Evolutionary conservation across 768 basidiomycete genomes (phyloP), one percentile per base, ranked within the genome.

Genomic region (Cystofilobasidium ferigula): DNA sequence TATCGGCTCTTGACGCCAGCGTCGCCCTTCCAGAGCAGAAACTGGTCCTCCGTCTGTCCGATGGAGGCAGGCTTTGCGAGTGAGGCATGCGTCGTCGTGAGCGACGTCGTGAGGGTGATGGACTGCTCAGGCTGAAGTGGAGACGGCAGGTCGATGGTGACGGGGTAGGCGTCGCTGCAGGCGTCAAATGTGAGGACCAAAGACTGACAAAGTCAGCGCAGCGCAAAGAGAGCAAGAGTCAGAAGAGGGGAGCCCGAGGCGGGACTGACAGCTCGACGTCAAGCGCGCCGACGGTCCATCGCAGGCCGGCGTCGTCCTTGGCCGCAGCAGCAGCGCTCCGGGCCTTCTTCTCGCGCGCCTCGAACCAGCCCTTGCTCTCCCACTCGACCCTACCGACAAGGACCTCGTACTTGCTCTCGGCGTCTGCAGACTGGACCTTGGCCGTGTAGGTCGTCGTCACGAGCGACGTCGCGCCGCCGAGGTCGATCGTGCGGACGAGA

Each of bases 381-480:
- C 70, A 71, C 26, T 71, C 67, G 26, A 61, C 63, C 20, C 70
- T 65, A 5, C 69, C 69, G 30, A 76, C 62, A 1, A 73, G 72
- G 3, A 77, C 57, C 38, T 69, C 66, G 64, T 76, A 77, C 36
- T 80, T 80, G 14, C 68, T 71, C 24, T 84, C 80, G 38, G 78
- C 81, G 67, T 82, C 83, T 80, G 51, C 86, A 81, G 42, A 88
- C 83, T 2, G 57, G 32, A n/a, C n/a, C 73, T 84, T 87, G 74
- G 90, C 83, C 24, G 87, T 84, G 77, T 86, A 95, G 57, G 89
- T 88, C 54, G 92, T 94, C 62, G 85, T 88, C 80, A 92, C 84
- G 78, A 87, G 85, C 63, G 90, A 86, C 28, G 89, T 81, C 24
- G 92, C 81, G 60, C 93, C 93, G 40, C 87, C 90, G 28, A 95